Evolutionary conservation across 1,284 basidiomycete genomes (phyloP).

Genomic region (Vanrija sp.): DNA sequence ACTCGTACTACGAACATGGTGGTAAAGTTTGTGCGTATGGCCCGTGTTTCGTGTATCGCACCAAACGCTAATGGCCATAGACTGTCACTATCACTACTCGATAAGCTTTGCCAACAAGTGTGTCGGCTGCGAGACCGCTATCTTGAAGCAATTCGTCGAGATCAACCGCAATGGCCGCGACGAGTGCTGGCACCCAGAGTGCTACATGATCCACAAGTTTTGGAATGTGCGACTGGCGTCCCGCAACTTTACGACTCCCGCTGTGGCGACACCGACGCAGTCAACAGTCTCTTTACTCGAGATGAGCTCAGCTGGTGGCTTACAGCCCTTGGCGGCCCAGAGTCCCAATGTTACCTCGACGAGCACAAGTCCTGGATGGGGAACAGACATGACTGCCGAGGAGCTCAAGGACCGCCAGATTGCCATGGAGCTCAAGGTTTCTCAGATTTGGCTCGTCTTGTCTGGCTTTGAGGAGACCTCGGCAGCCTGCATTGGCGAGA

Average conservation of each 20-base stretch:
- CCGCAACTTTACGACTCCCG: constrained; percentile 54
- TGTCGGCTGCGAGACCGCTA: constrained; percentile 95
- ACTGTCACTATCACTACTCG: constrained; percentile 97
- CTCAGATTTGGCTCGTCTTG: constrained; percentile 98
- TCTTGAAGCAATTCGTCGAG: constrained; percentile 98
- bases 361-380: constrained; percentile 12
- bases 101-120: constrained; percentile 98
- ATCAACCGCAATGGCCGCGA: constrained; percentile 97
- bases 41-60: background rate
- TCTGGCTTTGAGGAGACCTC: constrained; percentile 98
- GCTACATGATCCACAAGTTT: constrained; percentile 99
- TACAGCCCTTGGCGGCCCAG: constrained; percentile 1
- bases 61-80: constrained; percentile 19
- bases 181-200: constrained; percentile 99
- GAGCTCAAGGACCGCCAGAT: constrained; percentile 90
- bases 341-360: constrained; percentile 45
- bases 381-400: constrained; percentile 64
- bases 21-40: constrained; percentile 68
- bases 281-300: constrained; percentile 45
- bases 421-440: constrained; percentile 95
- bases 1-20: constrained; percentile 98
- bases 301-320: constrained; percentile 34
- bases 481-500: constrained; percentile 98
- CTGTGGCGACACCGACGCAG: constrained; percentile 53
- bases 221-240: constrained; percentile 98